Evolutionary conservation across 164 flowering plant genomes (phyloP), one percentile per base, ranked within the genome.

Genomic region (Macadamia tetraphylla): DNA sequence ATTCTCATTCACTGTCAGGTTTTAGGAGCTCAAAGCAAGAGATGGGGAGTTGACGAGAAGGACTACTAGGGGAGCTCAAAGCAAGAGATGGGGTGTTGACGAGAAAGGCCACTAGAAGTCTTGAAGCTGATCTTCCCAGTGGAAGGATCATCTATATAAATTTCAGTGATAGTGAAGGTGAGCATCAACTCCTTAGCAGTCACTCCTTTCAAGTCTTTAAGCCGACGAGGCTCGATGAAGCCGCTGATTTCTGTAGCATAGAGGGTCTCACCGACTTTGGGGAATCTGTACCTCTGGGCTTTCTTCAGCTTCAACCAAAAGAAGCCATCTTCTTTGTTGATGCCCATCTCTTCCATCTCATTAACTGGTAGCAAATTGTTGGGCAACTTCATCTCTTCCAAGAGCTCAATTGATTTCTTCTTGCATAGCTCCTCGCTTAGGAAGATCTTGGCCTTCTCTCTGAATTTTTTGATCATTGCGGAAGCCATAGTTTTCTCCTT

Each of bases 321-420:
- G 40, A 83, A 86, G 0, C 97, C 92, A 1, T 84, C 81, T 60
- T 83, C 87, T 56, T 57, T 68, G 13, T 73, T 74, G 62, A 73
- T 66, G 29, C 97, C 97, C 62, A 80, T 74, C 64, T 90, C 97
- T 29, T 68, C 79, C 0, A 84, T 75, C 77, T 83, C 87, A 13
- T 83, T 57, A 6, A 88, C 2, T 0, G 94, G 94, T 5, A 90
- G 70, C 6, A 90, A 83, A 30, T 91, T 91, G 40, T 35, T 35
- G 3, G 40, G 40, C 40, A 35, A 35, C 40, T 2, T 2, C 40
- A 35, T 35, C 40, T 35, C 29, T 74, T 84, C 7, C 94, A 94
- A 5, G 87, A 23, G 42, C 0, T 17, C 13, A 68, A 69, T 62
- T 3, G 81, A 70, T 64, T 82, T 86, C 78, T 68, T 81, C 59